Evolutionary conservation across 352 stramenopile species (phyloP).

Genomic region (Pythium biforme): DNA sequence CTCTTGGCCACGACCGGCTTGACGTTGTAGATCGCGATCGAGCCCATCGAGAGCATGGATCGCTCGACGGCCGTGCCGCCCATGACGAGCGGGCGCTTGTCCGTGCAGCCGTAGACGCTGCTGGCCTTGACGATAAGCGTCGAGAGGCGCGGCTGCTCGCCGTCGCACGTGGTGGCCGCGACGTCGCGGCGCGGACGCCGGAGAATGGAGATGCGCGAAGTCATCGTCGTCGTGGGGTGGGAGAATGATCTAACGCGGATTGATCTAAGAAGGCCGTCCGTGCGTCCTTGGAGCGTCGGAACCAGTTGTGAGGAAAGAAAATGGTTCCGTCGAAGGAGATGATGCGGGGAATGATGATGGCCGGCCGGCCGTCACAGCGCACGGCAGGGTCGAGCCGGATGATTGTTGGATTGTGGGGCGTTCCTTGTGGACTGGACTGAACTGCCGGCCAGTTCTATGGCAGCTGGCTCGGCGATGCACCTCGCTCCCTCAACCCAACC

Average conservation of each 20-base stretch:
- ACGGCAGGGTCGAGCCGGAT: not conserved
- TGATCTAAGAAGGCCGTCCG: not conserved
- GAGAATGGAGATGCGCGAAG: slow-evolving; percentile 7
- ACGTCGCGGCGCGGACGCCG: slow-evolving; percentile 9
- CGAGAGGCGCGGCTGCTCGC: slow-evolving; percentile 15
- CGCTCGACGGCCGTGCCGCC: slow-evolving; percentile 31
- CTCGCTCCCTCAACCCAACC: not conserved
- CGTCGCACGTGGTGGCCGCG: not conserved
- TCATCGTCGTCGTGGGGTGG: slow-evolving; percentile 1
- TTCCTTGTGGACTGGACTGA: not conserved
- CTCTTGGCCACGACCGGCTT: slow-evolving; percentile 28
- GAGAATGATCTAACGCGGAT: no score
- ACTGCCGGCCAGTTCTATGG: slow-evolving; percentile 3
- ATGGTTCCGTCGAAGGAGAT: not conserved
- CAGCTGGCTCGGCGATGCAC: slow-evolving; percentile 9
- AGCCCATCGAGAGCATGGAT: slow-evolving; percentile 33
- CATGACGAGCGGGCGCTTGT: slow-evolving; percentile 31
- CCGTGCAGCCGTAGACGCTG: slow-evolving; percentile 24
- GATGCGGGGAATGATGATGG: not conserved
- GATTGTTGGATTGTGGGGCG: slow-evolving; percentile 9
- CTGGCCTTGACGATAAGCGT: slow-evolving; percentile 23
- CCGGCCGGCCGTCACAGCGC: no score
- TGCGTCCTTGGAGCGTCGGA: not conserved
- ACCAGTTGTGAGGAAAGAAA: slow-evolving; percentile 1
- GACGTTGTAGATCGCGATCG: slow-evolving; percentile 36